Base-by-base conservation (phyloP, 2,329 filamentous ascomycete genomes). In the Colletotrichum destructivum region DNA sequence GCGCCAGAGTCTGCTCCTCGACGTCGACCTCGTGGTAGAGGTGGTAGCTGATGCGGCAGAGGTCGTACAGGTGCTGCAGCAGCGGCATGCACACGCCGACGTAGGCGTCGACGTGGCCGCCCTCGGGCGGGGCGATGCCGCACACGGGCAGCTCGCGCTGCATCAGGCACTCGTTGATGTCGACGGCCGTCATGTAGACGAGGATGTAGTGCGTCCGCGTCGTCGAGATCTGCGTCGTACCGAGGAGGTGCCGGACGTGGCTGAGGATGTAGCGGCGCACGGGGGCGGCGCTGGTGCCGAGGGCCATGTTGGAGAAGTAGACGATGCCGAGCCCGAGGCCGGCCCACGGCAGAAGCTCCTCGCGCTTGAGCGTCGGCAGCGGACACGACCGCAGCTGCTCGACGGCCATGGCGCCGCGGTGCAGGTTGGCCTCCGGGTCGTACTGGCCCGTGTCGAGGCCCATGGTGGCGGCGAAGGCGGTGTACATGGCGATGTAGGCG, bases 121-220 rank as follows among this genome's bases (percentile, higher is more conserved):
- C 73, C 3, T 40, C 54, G 0, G 72, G 60, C 7, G 65, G 62
- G 5, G 71, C 70, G 56, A 74, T 75, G 21, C 75, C 74, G 40
- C 79, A 60, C 0, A 77, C 75, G 1, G 78, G 78, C 5, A 74
- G 56, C 6, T 69, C 68, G 7, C 75, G 73, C 16, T 60, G 68
- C 51, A 79, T 65, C 21, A 79, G 38, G 49, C 76, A 77, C 18
- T 77, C 73, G 23, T 74, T 55, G n/a, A 77, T 69, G 54, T 79
- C 77, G 1, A 79, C 66, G 42, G 75, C 76, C 7, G 73, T 70
- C 46, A 78, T 51, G 61, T 77, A 76, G 3, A 74, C 66, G 0
- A 75, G 40, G 12, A 71, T 71, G 64, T 63, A 69, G 9, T 71
- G 69, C 4, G 69, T 71, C 26, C 69, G 59, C 26, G 61, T 54